Evolutionary conservation across 2,329 filamentous ascomycete genomes (phyloP).

Genomic region (Epichloe festucae): DNA sequence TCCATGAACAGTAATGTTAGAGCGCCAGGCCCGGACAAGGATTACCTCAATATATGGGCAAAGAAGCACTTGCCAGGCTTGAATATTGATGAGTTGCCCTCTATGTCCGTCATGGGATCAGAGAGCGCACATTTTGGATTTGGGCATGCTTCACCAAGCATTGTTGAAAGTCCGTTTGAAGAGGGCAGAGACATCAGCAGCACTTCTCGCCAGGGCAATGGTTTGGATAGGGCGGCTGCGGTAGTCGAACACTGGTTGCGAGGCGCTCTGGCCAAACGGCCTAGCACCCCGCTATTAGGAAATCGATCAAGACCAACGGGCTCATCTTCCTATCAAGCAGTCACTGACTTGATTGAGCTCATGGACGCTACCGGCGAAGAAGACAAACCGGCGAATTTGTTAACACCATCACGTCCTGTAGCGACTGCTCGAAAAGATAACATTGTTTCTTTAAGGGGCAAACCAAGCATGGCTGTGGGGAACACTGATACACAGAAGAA

Average conservation of each 20-base stretch:
- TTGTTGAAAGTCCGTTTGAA: slow-evolving; percentile 40
- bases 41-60: slow-evolving; percentile 74
- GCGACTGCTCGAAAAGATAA: slow-evolving; percentile 22
- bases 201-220: slow-evolving; percentile 33
- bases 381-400: slow-evolving; percentile 21
- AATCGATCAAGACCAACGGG: slow-evolving; percentile 22
- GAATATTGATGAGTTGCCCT: slow-evolving; percentile 53
- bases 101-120: slow-evolving; percentile 51
- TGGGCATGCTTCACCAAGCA: slow-evolving; percentile 23
- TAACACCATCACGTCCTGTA: slow-evolving; percentile 21
- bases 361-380: slow-evolving; percentile 49
- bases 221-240: slow-evolving; percentile 72
- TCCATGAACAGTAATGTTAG: slow-evolving; percentile 60
- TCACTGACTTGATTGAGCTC: slow-evolving; percentile 59
- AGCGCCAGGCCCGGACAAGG: slow-evolving; percentile 68
- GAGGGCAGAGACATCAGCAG: slow-evolving; percentile 30
- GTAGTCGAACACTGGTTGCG: slow-evolving; percentile 85
- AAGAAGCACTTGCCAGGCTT: slow-evolving; percentile 72
- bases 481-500: slow-evolving; percentile 23
- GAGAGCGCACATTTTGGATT: slow-evolving; percentile 48
- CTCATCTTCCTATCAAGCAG: slow-evolving; percentile 15
- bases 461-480: slow-evolving; percentile 14
- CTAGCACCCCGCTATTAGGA: slow-evolving; percentile 35
- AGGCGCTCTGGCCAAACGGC: slow-evolving; percentile 58
- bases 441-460: slow-evolving; percentile 25